A percentile compares a stretch with the other conserved stretches of the same genome.
phyloP scores from a whole-genome alignment of 331 rosid genomes.

The Prunus yedoensis region DNA sequence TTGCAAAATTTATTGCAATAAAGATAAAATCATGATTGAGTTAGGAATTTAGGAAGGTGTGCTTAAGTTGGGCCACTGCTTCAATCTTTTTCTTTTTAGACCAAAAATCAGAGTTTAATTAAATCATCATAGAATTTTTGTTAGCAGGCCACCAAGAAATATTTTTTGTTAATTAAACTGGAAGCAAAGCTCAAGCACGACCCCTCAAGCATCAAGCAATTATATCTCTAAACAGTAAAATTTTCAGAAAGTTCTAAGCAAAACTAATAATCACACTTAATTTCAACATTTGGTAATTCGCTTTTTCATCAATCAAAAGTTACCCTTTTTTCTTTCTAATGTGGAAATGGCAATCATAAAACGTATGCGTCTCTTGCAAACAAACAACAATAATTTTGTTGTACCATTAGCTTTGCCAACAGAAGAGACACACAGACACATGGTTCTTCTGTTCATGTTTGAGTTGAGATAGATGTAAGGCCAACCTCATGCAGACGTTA shows the following conservation, averaged over 20 bases:
- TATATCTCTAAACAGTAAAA: neutral
- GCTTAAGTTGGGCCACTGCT: slow-evolving; percentile 33
- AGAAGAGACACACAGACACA: neutral
- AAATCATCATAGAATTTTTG: neutral
- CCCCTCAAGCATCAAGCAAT: neutral
- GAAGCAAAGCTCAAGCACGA: neutral
- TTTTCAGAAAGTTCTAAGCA: neutral
- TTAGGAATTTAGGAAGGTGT: slow-evolving; percentile 37
- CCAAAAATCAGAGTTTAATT: slow-evolving; percentile 11
- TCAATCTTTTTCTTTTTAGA: neutral
- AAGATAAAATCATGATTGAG: slow-evolving; percentile 28
- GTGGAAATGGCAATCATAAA: neutral
- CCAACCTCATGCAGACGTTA: slow-evolving; percentile 28
- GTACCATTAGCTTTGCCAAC: slow-evolving; percentile 7
- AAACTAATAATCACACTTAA: neutral
- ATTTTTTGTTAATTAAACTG: neutral
- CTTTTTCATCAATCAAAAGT: slow-evolving; percentile 3
- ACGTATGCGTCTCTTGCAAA: slow-evolving; percentile 3
- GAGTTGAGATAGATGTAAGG: neutral
- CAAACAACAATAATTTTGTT: slow-evolving; percentile 14
- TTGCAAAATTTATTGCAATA: slow-evolving; percentile 10
- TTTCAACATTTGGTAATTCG: neutral
- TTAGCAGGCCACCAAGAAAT: neutral
- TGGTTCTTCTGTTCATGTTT: neutral
- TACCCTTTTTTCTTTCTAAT: neutral